These are phyloP conservation scores for Ascobolus immersus DNA, from an alignment of 495 filamentous ascomycete species.

Conservation along the genomic window DNA sequence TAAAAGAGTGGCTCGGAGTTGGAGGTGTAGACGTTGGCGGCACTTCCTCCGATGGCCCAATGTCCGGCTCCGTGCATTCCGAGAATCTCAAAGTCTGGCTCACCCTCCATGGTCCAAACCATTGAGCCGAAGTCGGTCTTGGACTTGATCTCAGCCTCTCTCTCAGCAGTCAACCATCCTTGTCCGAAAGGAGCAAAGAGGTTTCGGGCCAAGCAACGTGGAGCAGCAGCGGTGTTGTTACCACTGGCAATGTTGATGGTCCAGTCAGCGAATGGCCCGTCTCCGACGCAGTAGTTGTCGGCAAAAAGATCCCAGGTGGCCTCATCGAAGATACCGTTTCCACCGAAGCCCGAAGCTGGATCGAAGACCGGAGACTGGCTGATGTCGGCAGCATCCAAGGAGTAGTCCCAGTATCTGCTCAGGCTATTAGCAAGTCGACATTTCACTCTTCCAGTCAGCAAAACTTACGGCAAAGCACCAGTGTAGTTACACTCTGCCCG, in stretches of 20 bases:
- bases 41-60: slow-evolving; percentile 27
- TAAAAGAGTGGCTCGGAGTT: slow-evolving; percentile 35
- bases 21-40: slow-evolving; percentile 22
- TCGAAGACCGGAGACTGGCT: slow-evolving; percentile 15
- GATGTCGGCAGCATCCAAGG: slow-evolving; percentile 13
- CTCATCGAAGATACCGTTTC: slow-evolving; percentile 11
- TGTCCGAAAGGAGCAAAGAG: slow-evolving; percentile 20
- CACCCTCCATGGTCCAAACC: slow-evolving; percentile 4
- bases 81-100: slow-evolving; percentile 1
- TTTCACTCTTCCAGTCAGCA: slow-evolving; percentile 1
- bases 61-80: slow-evolving; percentile 31
- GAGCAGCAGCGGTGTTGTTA: slow-evolving; percentile 23
- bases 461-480: slow-evolving; percentile 19
- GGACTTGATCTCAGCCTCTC: slow-evolving; percentile 17
- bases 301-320: neutral
- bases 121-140: slow-evolving; percentile 16
- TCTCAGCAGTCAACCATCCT: slow-evolving; percentile 12
- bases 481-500: slow-evolving; percentile 18
- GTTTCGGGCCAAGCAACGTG: slow-evolving; percentile 29
- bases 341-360: slow-evolving; percentile 14
- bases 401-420: slow-evolving; percentile 22
- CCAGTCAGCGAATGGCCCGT: slow-evolving; percentile 23
- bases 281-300: slow-evolving; percentile 21
- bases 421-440: slow-evolving; percentile 2
- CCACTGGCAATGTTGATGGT: slow-evolving; percentile 21